Conservation (phyloP, 2,329 filamentous ascomycete genomes). For the Fusarium sarcochroum region DNA sequence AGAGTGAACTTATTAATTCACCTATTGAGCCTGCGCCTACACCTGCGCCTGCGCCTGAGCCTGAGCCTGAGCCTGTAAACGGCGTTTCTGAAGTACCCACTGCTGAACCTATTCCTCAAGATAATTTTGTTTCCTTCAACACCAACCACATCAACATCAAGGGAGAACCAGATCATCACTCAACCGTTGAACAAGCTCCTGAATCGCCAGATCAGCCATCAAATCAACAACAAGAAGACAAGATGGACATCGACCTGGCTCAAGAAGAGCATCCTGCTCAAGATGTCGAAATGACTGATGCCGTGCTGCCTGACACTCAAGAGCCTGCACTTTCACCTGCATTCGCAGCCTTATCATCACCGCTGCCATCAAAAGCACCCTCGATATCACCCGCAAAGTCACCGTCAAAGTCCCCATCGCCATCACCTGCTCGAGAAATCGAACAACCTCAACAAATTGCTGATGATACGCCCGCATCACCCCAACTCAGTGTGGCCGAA, state of each 20-base stretch:
- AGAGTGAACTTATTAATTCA: constrained; percentile 27
- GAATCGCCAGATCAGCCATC: constrained; percentile 17
- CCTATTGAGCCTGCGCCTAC: constrained; percentile 17
- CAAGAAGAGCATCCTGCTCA: constrained; percentile 24
- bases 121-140: constrained; percentile 17
- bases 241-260: constrained; percentile 42
- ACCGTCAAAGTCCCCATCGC: background rate
- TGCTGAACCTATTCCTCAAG: constrained; percentile 17
- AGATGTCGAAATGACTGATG: constrained; percentile 42
- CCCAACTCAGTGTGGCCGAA: constrained; percentile 6
- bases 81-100: constrained; percentile 7
- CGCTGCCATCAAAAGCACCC: constrained; percentile 5
- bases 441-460: constrained; percentile 11
- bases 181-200: constrained; percentile 17
- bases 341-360: background rate
- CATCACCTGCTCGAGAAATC: constrained; percentile 12
- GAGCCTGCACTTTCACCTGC: constrained; percentile 1
- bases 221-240: constrained; percentile 23
- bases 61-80: constrained; percentile 25
- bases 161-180: constrained; percentile 23
- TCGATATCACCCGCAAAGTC: constrained; percentile 19
- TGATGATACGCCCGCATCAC: constrained; percentile 1
- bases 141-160: constrained; percentile 27
- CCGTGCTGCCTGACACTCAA: constrained; percentile 5
- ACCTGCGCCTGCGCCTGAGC: constrained; percentile 4